Evolutionary conservation across 345 rosid species (phyloP).

Genomic region (Leavenworthia alabamica): DNA sequence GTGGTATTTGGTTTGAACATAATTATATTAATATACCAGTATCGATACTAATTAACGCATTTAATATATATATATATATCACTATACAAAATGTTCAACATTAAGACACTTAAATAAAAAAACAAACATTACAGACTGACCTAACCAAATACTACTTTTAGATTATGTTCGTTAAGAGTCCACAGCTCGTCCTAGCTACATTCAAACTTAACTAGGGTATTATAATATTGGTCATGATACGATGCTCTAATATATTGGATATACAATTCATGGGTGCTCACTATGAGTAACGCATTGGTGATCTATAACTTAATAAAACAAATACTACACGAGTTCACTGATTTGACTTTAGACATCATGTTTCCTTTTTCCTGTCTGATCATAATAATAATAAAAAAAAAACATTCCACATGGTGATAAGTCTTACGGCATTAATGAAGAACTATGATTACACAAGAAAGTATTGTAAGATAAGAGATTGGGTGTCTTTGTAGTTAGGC

Average conservation of each 20-base stretch:
- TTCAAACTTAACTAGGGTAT: background rate
- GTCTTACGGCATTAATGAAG: background rate
- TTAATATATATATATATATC: background rate
- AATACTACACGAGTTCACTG: background rate
- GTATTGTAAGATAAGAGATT: background rate
- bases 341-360: background rate
- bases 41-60: background rate
- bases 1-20: background rate
- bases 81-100: background rate
- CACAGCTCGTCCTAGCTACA: background rate
- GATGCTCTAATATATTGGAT: too few species aligned
- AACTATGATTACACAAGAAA: background rate
- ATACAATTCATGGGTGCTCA: background rate
- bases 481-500: background rate
- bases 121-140: background rate
- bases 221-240: background rate
- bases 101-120: background rate
- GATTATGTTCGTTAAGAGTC: background rate
- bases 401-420: slow-evolving; percentile 8
- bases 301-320: background rate
- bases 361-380: background rate
- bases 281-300: background rate
- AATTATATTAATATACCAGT: background rate
- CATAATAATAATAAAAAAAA: background rate
- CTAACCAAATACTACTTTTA: background rate